Conservation (phyloP, 352 stramenopile genomes). For the Globisporangium perplexum region DNA sequence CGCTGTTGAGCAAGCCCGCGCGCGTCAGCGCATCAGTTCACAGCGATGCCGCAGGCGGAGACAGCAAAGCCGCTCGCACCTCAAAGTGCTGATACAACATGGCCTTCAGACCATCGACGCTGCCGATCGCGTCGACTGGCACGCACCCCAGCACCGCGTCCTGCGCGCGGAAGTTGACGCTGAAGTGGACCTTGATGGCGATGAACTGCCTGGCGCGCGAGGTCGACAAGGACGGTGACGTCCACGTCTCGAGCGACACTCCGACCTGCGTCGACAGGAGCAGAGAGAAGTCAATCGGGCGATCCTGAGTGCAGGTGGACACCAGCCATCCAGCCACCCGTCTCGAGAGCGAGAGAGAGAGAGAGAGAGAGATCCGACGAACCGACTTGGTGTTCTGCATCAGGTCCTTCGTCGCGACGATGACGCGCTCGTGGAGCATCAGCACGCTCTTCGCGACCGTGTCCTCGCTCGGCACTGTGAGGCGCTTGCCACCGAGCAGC, state of each 20-base stretch:
- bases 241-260: constrained; percentile 67
- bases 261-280: constrained; percentile 19
- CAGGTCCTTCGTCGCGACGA: constrained; percentile 68
- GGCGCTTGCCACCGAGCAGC: constrained; percentile 64
- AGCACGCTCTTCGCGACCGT: constrained; percentile 53
- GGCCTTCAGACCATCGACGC: constrained; percentile 34
- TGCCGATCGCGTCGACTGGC: constrained; percentile 29
- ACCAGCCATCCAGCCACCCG: too few species aligned
- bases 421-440: constrained; percentile 62
- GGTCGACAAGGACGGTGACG: constrained; percentile 26
- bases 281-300: not conserved
- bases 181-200: constrained; percentile 70
- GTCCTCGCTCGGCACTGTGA: constrained; percentile 49
- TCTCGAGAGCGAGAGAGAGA: not conserved
- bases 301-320: too few species aligned
- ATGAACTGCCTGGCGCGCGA: constrained; percentile 46
- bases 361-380: not conserved
- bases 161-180: constrained; percentile 66
- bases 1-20: constrained; percentile 12
- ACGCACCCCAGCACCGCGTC: constrained; percentile 55
- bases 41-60: not conserved
- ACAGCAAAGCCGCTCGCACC: constrained; percentile 11
- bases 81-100: constrained; percentile 58
- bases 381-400: constrained; percentile 49
- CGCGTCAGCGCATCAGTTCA: not conserved